Percentiles rank a stretch among this genome's conserved stretches.
These are phyloP conservation scores for Lachancea quebecensis DNA, from an alignment of 805 yeast genomes.

Conservation along the genomic window DNA sequence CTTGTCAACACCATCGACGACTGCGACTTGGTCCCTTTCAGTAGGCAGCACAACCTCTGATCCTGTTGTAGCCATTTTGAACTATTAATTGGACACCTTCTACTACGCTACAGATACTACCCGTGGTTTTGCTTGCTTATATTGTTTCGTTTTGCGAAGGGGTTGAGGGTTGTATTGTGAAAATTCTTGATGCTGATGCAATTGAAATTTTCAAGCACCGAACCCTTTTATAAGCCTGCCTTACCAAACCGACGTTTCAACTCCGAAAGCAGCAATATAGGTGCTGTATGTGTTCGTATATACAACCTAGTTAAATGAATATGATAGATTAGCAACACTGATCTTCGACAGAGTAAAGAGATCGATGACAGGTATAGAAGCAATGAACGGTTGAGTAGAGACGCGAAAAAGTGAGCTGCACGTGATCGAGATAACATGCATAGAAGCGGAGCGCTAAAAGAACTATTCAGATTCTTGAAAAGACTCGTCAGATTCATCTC, in stretches of 20 bases:
- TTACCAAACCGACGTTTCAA: no score
- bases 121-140: no score
- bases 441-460: not conserved
- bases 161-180: not conserved
- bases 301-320: no score
- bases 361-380: no score
- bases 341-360: no score
- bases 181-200: not conserved
- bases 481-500: conserved; percentile 14
- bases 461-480: conserved; percentile 7
- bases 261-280: no score
- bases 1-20: conserved; percentile 14
- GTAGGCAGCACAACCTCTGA: conserved; percentile 10
- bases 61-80: conserved; percentile 10
- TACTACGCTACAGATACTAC: not conserved
- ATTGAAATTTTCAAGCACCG: not conserved
- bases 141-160: not conserved
- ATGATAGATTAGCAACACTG: no score
- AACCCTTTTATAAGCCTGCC: not conserved
- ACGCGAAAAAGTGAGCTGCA: no score
- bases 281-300: no score
- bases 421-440: not conserved
- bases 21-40: conserved; percentile 14
- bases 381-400: no score
- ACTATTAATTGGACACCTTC: not conserved